Evolutionary conservation across 192 early-diverging fungal species (phyloP), one percentile per base, ranked within the genome.

Genomic region (Podila epicladia): DNA sequence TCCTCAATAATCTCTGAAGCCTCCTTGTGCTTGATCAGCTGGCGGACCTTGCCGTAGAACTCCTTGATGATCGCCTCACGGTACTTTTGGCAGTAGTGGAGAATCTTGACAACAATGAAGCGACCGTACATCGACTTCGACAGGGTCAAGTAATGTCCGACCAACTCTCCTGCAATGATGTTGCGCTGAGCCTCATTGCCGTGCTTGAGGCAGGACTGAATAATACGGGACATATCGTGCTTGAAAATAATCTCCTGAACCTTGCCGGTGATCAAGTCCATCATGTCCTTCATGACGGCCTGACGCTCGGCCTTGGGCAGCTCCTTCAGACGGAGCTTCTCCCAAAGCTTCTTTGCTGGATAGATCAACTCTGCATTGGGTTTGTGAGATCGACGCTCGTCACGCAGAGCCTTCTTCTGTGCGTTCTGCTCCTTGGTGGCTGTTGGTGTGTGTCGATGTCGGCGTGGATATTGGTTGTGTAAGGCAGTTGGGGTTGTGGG

Each of bases 181-280:
- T 87, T 86, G 70, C 94, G 87, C 83, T 99, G 95, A 45, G 88
- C 84, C 32, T 77, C 82, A 64, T 83, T 93, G 29, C 97, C 97
- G 85, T 95, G 86, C 84, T 99, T 98, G n/a, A 99, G 70, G 71
- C 92, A 92, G 22, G 93, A 93, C 82, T 99, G 97, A 66, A 99
- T 88, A 12, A 98, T 89, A 67, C 97, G 92, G 63, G 93, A 94
- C 82, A 95, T 94, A 77, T 99, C 97, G 90, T 97, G 96, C 86
- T 97, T 96, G 84, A 97, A 95, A 74, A 94, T 93, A 48, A 98
- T 82, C 83, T 97, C 95, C 68, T 91, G 88, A 60, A 95, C 92
- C 70, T 91, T 91, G 68, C 97, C 97, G 20, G 82, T 82, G 59
- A 97, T 87, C 49, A 95, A 62, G 11, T 64, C 87, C 96, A 98